Percentiles rank a stretch among this genome's conserved stretches.
phyloP scores from a whole-genome alignment of 2,329 filamentous ascomycete genomes.

The Trichophaea hybrida region DNA sequence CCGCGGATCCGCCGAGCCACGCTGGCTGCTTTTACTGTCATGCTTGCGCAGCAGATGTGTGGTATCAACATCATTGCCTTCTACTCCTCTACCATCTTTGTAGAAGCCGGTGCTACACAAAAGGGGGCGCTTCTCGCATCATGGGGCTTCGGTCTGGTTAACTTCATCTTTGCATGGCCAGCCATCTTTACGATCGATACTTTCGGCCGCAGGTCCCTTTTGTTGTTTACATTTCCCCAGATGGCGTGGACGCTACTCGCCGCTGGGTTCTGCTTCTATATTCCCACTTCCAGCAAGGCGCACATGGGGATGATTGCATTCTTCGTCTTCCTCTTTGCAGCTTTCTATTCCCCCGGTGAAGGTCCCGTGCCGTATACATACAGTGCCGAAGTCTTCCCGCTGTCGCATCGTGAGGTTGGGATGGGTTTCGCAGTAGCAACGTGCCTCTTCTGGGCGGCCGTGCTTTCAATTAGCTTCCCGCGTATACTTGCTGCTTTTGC shows the following conservation, averaged over 20 bases:
- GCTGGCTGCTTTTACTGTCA: constrained; percentile 61
- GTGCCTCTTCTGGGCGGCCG: constrained; percentile 44
- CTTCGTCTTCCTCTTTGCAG: constrained; percentile 39
- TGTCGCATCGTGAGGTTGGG: constrained; percentile 55
- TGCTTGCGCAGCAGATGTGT: constrained; percentile 54
- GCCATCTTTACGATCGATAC: constrained; percentile 54
- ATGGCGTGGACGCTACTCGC: constrained; percentile 54
- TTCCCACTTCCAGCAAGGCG: constrained; percentile 28
- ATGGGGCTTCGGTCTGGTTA: constrained; percentile 50
- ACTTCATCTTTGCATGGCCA: constrained; percentile 51
- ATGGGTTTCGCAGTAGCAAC: constrained; percentile 57
- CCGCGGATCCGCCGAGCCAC: constrained; percentile 58
- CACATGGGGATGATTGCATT: constrained; percentile 7
- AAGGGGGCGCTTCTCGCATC: constrained; percentile 47
- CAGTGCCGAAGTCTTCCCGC: constrained; percentile 54
- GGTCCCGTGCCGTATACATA: constrained; percentile 56
- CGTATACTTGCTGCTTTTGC: constrained; percentile 38
- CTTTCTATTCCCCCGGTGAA: constrained; percentile 51
- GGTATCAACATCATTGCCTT: constrained; percentile 63
- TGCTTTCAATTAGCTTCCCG: constrained; percentile 50
- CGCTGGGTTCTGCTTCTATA: constrained; percentile 45
- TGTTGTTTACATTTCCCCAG: constrained; percentile 52
- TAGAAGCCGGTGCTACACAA: constrained; percentile 38
- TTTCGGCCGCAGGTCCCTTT: constrained; percentile 46
- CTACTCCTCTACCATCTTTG: constrained; percentile 30